Evolutionary conservation across 1,284 basidiomycete genomes (phyloP).

Genomic region (Boletus sp.): DNA sequence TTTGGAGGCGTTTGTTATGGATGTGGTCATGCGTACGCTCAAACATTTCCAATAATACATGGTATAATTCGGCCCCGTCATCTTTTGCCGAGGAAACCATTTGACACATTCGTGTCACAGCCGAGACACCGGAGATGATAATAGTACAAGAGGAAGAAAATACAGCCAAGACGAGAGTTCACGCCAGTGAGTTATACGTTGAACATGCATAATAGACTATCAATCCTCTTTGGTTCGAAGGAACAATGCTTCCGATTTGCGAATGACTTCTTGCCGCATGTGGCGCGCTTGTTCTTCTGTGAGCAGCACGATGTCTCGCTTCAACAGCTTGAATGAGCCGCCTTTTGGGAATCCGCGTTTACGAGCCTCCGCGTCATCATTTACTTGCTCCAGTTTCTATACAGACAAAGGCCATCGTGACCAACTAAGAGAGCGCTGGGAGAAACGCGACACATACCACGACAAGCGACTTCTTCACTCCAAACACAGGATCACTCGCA

Average conservation of each 20-base stretch:
- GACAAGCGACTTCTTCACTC: constrained; percentile 63
- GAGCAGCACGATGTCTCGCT: constrained; percentile 58
- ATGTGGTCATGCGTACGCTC: too few relatives aligned
- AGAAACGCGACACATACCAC: constrained; percentile 43
- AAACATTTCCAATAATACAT: too few relatives aligned
- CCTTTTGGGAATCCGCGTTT: constrained; percentile 60
- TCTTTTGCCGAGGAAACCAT: too few relatives aligned
- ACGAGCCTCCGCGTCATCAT: constrained; percentile 51
- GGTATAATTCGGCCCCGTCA: too few relatives aligned
- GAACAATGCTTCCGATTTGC: constrained; percentile 3
- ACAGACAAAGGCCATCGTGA: constrained; percentile 1
- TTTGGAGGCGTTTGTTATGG: too few relatives aligned
- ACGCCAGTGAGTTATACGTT: neutral
- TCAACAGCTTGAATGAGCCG: constrained; percentile 57
- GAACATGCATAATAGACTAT: neutral
- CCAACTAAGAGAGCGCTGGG: neutral
- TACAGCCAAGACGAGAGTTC: neutral
- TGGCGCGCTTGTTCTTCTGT: constrained; percentile 39
- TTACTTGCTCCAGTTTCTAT: constrained; percentile 48
- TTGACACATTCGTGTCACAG: too few relatives aligned
- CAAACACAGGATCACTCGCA: constrained; percentile 72
- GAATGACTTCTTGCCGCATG: constrained; percentile 5
- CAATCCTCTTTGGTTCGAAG: constrained; percentile 3
- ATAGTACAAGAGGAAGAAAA: neutral
- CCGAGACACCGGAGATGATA: neutral